These are phyloP conservation scores for Blastobotrys malaysiensis DNA, from an alignment of 1,139 yeast genomes.

Conservation along the genomic window DNA sequence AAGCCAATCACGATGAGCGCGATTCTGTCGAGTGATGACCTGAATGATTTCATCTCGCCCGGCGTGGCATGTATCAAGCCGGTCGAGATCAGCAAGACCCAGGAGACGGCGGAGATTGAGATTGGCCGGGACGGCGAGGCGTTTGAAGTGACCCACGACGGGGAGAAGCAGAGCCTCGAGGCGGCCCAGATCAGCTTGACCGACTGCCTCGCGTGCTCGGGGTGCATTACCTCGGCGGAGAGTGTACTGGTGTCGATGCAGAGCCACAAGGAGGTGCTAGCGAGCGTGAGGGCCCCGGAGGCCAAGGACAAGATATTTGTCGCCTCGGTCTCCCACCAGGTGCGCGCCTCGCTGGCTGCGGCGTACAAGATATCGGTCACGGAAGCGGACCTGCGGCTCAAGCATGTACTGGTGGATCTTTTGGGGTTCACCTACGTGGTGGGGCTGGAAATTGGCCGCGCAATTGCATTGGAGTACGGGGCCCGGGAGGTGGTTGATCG, in stretches of 20 bases:
- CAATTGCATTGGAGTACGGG: slow-evolving; percentile 58
- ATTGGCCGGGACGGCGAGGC: slow-evolving; percentile 64
- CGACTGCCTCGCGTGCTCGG: slow-evolving; percentile 95
- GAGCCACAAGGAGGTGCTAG: slow-evolving; percentile 71
- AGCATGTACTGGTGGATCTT: slow-evolving; percentile 50
- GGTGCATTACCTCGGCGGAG: slow-evolving; percentile 96
- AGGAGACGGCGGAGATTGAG: slow-evolving; percentile 50
- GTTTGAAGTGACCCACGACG: slow-evolving; percentile 59
- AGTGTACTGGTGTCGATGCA: slow-evolving; percentile 88
- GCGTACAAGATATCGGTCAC: slow-evolving; percentile 54
- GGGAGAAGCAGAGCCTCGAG: slow-evolving; percentile 47
- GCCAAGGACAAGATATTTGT: slow-evolving; percentile 45
- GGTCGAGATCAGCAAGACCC: slow-evolving; percentile 43
- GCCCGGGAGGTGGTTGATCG: slow-evolving; percentile 43
- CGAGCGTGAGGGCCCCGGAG: slow-evolving; percentile 44
- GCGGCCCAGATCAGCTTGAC: slow-evolving; percentile 86
- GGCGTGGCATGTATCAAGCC: slow-evolving; percentile 95
- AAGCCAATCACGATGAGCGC: slow-evolving; percentile 59
- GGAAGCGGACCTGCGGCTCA: slow-evolving; percentile 55
- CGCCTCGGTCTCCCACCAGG: slow-evolving; percentile 80
- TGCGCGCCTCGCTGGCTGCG: slow-evolving; percentile 73
- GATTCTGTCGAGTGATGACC: slow-evolving; percentile 76
- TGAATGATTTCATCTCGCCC: slow-evolving; percentile 91
- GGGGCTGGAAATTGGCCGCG: slow-evolving; percentile 80
- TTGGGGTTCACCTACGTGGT: slow-evolving; percentile 73